Evolutionary conservation across 805 yeast genomes (phyloP), one percentile per base, ranked within the genome.

Genomic region (Jamesozyma piceae): DNA sequence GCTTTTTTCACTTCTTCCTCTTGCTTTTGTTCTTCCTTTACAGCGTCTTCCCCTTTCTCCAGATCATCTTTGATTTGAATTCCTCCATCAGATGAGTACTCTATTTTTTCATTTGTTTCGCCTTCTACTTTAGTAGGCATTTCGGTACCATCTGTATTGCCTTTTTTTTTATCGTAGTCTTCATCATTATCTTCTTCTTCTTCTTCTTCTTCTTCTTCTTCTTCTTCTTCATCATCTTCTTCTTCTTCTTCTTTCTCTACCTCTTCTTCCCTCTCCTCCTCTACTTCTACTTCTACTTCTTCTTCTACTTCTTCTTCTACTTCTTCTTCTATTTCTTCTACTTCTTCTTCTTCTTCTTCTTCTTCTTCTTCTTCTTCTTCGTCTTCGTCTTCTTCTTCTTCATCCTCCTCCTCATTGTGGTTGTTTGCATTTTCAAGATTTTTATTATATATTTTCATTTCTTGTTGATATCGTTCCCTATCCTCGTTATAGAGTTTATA

Each of bases 401-500:
- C 13, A n/a, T 43, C 52, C 17, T 39, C 44, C 4, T 17, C 38
- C 9, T 39, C 39, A 9, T 36, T 36, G 13, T 39, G 30, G 9
- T 33, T 38, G 5, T 33, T 38, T 21, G 32, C 38, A 5, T 43
- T 41, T 4, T 34, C 37, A 2, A 27, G 19, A 29, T 30, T 35
- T 14, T 24, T 39, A 26, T 42, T 49, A 50, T 78, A 78, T 8
- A 62, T 75, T 41, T 67, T 74, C 80, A 86, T 77, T 55, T 87
- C 95, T 39, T 69, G 72, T 41, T 76, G 75, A 57, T 86, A 88
- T 57, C 95, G 73, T 43, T 73, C 73, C 54, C 81, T 77, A 51
- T 86, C 96, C 40, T 81, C 83, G 55, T 80, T 89, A 57, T 81
- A 87, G 41, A 82, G 63, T 43, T 82, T 79, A 53, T 77, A 78